A percentile compares a stretch with the other conserved stretches of the same genome.
These are phyloP conservation scores for Trichophyton mentagrophytes DNA, from an alignment of 2,329 filamentous ascomycete genomes.

Conservation along the genomic window DNA sequence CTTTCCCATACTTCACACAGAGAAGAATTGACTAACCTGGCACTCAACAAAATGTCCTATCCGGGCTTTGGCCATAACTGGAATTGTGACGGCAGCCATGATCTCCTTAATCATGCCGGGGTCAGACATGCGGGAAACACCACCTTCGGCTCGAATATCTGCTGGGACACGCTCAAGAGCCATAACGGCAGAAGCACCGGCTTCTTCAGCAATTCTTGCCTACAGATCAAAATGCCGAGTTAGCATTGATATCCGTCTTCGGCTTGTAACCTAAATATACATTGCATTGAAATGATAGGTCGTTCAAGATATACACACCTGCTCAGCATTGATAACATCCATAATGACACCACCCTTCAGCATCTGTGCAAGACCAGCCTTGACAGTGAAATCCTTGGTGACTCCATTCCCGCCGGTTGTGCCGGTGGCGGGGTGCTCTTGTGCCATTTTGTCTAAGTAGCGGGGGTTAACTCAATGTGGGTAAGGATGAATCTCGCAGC, in stretches of 20 bases:
- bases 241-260: background rate
- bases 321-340: conserved; percentile 89
- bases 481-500: background rate
- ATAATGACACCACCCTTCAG: conserved; percentile 98
- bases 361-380: conserved; percentile 93
- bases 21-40: conserved; percentile 41
- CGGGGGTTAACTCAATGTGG: background rate
- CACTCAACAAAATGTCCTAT: conserved; percentile 98
- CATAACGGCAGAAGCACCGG: conserved; percentile 94
- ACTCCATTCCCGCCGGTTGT: conserved; percentile 34
- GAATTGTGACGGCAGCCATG: conserved; percentile 87
- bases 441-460: conserved; percentile 22
- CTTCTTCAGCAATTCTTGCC: conserved; percentile 93
- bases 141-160: conserved; percentile 83
- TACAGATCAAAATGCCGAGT: conserved; percentile 26
- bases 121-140: conserved; percentile 94
- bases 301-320: conserved; percentile 34
- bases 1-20: background rate
- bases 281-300: background rate
- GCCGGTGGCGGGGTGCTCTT: conserved; percentile 20
- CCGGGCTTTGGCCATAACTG: conserved; percentile 97
- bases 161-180: conserved; percentile 93
- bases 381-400: conserved; percentile 63
- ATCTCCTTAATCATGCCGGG: conserved; percentile 91
- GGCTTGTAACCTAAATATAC: background rate